Conservation (phyloP, 192 early-diverging fungal genomes). For the Martensiomyces pterosporus region DNA sequence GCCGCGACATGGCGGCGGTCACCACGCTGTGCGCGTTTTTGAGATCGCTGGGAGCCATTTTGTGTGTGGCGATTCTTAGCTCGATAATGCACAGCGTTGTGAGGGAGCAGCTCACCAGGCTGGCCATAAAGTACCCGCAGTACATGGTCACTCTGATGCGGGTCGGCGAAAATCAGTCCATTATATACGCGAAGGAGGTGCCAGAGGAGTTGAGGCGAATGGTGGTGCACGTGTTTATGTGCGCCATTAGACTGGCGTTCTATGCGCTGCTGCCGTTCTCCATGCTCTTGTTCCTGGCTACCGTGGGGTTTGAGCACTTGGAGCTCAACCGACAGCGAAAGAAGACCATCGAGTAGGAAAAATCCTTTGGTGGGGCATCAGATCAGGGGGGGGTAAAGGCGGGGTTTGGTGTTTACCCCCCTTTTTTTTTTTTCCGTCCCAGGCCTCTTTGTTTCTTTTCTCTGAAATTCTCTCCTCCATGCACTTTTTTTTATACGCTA, state of each 20-base stretch:
- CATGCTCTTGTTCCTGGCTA: constrained; percentile 13
- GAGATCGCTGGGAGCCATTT: constrained; percentile 39
- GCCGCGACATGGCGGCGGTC: constrained; percentile 65
- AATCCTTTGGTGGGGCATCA: too few species aligned
- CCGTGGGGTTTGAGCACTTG: constrained; percentile 29
- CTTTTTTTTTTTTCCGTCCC: too few species aligned
- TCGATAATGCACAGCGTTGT: constrained; percentile 43
- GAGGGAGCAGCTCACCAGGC: constrained; percentile 30
- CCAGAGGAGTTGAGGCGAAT: constrained; percentile 24
- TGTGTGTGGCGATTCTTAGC: constrained; percentile 43
- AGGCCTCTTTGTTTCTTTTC: too few species aligned
- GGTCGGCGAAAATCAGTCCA: constrained; percentile 52
- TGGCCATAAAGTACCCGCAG: constrained; percentile 33
- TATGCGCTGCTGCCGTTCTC: constrained; percentile 54
- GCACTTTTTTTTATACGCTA: too few species aligned
- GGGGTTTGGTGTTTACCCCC: too few species aligned
- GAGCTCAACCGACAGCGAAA: constrained; percentile 41
- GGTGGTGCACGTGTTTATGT: constrained; percentile 46
- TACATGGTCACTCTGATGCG: constrained; percentile 29
- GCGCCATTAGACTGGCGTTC: constrained; percentile 52
- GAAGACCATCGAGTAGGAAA: constrained; percentile 27
- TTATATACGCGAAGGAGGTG: constrained; percentile 35
- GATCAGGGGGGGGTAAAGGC: too few species aligned
- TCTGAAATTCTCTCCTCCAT: too few species aligned
- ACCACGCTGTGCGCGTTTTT: constrained; percentile 68